Conservation (phyloP, 352 stramenopile species). For the Halophytophthora polymorphica region DNA sequence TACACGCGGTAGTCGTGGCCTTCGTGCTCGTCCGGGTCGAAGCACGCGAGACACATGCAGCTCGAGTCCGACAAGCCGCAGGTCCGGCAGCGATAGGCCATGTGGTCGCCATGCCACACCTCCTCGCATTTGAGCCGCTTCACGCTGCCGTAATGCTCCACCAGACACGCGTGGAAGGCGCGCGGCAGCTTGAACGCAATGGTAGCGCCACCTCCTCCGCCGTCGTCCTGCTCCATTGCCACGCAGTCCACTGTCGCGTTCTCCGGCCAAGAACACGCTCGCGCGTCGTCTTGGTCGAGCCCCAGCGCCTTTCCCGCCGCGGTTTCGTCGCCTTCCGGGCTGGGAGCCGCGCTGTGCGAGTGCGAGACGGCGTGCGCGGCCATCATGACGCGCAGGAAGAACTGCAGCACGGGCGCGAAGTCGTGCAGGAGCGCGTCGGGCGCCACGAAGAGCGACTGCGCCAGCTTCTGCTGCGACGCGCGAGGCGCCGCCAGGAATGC, state of each 20-base stretch:
- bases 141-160: constrained; percentile 54
- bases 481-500: constrained; percentile 35
- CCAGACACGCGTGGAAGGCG: constrained; percentile 47
- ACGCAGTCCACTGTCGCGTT: constrained; percentile 39
- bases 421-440: constrained; percentile 29
- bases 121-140: constrained; percentile 80
- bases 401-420: constrained; percentile 57
- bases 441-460: constrained; percentile 41
- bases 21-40: constrained; percentile 75
- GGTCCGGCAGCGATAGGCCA: constrained; percentile 80
- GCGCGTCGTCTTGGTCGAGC: too few species aligned
- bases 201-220: background rate
- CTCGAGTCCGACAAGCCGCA: constrained; percentile 84
- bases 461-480: constrained; percentile 40
- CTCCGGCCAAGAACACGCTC: constrained; percentile 30
- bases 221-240: constrained; percentile 31
- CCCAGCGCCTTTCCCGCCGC: too few species aligned
- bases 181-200: constrained; percentile 31
- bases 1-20: constrained; percentile 83
- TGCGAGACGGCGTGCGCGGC: constrained; percentile 41
- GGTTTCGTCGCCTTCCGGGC: background rate
- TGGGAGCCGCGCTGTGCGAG: background rate
- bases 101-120: constrained; percentile 87
- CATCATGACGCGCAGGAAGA: constrained; percentile 63
- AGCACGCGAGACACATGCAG: constrained; percentile 83